Evolutionary conservation across 192 early-diverging fungal genomes (phyloP), one percentile per base, ranked within the genome.

Genomic region (Coemansia pectinata): DNA sequence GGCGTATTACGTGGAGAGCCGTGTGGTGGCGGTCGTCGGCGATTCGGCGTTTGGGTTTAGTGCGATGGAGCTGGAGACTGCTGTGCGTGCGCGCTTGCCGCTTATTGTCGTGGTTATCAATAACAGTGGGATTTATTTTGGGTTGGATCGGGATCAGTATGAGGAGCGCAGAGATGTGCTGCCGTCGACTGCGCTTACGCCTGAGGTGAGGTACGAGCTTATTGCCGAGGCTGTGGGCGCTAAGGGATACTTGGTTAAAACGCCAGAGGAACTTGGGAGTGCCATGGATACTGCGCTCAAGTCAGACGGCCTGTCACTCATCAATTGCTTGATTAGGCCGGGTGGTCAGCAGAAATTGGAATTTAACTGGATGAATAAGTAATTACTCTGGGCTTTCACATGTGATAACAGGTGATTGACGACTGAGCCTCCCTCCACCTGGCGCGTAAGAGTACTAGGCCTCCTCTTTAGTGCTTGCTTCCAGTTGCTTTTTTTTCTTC

Each of bases 1-100:
- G 79, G 11, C 83, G 19, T 76, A 82, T 36, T 87, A 88, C 64
- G 72, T 76, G 2, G 40, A 66, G n/a, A 42, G 58, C 14, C 86
- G 77, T 7, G 78, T 92, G n/a, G 88, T 91, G 12, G 85, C 88
- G 12, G 81, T 92, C 25, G 87, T 89, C 8, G 91, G 91, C 42
- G 91, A 92, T 77, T 91, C 90, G 33, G 91, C 91, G 1, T 92
- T 92, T 85, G 91, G 91, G 10, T 92, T 92, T 66, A 89, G 87
- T 66, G 91, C 89, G 4, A 90, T 92, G 88, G 91, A 92, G 76
- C 71, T 91, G 17, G 91, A 92, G 68, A 91, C 91, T 12, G 90
- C 89, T 5, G 78, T 86, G 21, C 79, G 91, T 50, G 71, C 80
- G 10, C 76, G 81, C 9, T 67, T 91, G 47, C 87, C 90, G n/a